Evolutionary conservation across 2,329 filamentous ascomycete genomes (phyloP).

Genomic region (Claviceps spartinae): DNA sequence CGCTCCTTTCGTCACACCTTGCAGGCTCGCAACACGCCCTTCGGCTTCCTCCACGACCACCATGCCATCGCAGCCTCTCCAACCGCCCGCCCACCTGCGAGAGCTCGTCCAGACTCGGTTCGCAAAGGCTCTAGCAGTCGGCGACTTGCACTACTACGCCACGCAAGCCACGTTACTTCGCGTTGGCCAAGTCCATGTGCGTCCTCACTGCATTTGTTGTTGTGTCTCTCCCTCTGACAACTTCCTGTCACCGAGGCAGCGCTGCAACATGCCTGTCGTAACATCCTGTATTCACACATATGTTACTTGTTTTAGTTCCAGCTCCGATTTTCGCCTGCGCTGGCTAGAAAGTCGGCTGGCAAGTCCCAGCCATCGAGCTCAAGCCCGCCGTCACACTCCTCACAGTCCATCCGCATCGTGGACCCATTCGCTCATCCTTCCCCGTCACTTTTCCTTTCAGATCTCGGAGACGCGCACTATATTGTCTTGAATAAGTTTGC

Average conservation of each 20-base stretch:
- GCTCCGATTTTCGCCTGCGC: slow-evolving; percentile 54
- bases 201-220: slow-evolving; percentile 7
- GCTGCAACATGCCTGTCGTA: too few species aligned
- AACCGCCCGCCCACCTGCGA: slow-evolving; percentile 31
- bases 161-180: slow-evolving; percentile 37
- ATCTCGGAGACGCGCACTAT: slow-evolving; percentile 40
- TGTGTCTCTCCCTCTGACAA: too few species aligned
- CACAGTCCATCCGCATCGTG: slow-evolving; percentile 16
- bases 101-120: slow-evolving; percentile 38
- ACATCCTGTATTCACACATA: not conserved
- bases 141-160: slow-evolving; percentile 39
- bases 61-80: too few species aligned
- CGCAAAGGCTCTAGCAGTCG: slow-evolving; percentile 29
- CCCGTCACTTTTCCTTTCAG: slow-evolving; percentile 36
- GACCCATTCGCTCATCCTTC: slow-evolving; percentile 54
- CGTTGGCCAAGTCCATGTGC: slow-evolving; percentile 29
- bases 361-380: slow-evolving; percentile 33
- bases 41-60: too few species aligned
- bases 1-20: too few species aligned
- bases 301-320: slow-evolving; percentile 42
- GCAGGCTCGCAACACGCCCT: too few species aligned
- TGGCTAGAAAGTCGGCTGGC: slow-evolving; percentile 31
- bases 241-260: too few species aligned
- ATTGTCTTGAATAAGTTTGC: slow-evolving; percentile 67
- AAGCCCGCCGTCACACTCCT: slow-evolving; percentile 15